Evolutionary conservation across 345 rosid genomes (phyloP), one percentile per base, ranked within the genome.

Genomic region (Syzygium aqueum): DNA sequence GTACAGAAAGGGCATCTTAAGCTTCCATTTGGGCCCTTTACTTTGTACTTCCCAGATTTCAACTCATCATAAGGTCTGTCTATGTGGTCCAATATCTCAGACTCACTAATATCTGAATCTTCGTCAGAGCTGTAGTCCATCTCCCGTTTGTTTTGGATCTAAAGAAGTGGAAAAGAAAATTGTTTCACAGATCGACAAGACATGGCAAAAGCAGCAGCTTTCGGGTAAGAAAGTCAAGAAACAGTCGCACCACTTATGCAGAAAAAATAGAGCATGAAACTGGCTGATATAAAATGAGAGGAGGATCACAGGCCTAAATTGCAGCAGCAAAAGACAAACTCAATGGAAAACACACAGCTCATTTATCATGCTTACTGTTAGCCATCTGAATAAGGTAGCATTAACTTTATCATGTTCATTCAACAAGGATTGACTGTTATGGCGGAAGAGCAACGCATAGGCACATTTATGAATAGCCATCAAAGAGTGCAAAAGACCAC

Each of bases 1-100:
- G 92, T 63, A 85, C 99, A 97, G 89, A 94, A 96, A 19, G 98
- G 98, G 91, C 99, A 97, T 89, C 94, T 92, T 86, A 97, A 89
- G 85, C 57, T 61, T 51, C 93, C 95, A 90, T 92, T 94, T 51
- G 91, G 84, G 57, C 85, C 92, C 91, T 92, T 93, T 5, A 97
- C 99, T 89, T 92, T 95, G 85, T 84, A 88, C 37, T 88, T 87
- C 23, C 97, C 97, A 21, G 92, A 63, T 82, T 43, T 88, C 43
- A 97, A 86, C 51, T 88, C 90, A 50, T 89, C 90, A 88, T 96
- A 95, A 5, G 98, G 98, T 86, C 93, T 95, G 19, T 92, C 95
- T 19, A 63, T 27, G 56, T 94, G 93, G 17, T 89, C 95, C 85
- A 84, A 85, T 22, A 97, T 92, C 94, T 97, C 99, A 19, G 98